Evolutionary conservation across 257 asterid genomes (phyloP).

Genomic region (Phtheirospermum japonicum): DNA sequence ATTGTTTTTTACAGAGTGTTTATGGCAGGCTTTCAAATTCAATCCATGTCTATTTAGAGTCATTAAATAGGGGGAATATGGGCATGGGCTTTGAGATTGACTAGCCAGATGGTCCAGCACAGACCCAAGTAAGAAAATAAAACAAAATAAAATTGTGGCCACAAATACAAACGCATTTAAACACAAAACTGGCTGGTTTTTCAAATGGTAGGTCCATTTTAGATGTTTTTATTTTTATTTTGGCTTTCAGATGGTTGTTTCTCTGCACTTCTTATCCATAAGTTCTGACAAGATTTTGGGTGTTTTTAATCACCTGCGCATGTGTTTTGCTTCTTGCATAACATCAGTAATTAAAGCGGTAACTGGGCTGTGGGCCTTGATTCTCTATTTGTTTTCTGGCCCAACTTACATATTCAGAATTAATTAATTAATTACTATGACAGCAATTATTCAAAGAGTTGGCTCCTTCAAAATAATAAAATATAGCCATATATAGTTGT

Average conservation of each 20-base stretch:
- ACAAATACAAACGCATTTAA: constrained; percentile 20
- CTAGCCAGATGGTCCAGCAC: constrained; percentile 29
- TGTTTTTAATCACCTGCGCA: no score
- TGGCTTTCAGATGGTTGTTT: constrained; percentile 18
- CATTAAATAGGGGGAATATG: constrained; percentile 21
- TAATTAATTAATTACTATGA: no score
- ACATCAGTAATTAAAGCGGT: neutral
- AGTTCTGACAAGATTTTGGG: constrained; percentile 27
- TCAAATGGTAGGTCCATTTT: constrained; percentile 31
- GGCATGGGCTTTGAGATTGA: constrained; percentile 33
- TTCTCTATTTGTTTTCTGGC: neutral
- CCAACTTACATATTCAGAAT: neutral
- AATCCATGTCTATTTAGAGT: constrained; percentile 14
- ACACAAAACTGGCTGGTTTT: constrained; percentile 19
- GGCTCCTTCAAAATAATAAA: no score
- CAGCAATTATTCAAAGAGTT: no score
- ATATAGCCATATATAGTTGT: no score
- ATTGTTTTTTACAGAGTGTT: no score
- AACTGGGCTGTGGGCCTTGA: constrained; percentile 15
- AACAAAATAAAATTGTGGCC: constrained; percentile 24
- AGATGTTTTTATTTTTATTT: constrained; percentile 25
- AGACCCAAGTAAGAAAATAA: neutral
- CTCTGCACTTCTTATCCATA: constrained; percentile 34
- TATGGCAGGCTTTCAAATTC: no score
- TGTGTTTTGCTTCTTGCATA: constrained; percentile 10